These are phyloP conservation scores for Austroboletus novae-zelandiae DNA, from an alignment of 1,284 basidiomycete species.

Conservation along the genomic window DNA sequence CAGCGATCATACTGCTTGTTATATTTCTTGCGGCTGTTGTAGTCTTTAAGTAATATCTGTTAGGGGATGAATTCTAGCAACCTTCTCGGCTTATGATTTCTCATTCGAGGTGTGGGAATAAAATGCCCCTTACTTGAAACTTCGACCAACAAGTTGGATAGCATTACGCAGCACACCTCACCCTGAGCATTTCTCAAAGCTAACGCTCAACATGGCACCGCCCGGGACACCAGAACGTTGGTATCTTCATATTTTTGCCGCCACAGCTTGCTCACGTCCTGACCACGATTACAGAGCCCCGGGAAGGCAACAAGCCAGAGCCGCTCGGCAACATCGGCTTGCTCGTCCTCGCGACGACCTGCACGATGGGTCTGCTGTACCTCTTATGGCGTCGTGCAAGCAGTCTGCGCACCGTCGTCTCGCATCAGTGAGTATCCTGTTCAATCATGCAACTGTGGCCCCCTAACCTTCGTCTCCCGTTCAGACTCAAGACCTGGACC, in stretches of 20 bases:
- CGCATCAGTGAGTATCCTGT: constrained; percentile 53
- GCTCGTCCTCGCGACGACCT: constrained; percentile 59
- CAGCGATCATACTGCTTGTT: constrained; percentile 1
- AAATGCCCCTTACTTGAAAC: neutral
- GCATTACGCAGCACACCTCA: neutral
- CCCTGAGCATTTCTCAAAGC: neutral
- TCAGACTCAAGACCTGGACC: constrained; percentile 60
- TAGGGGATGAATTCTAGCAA: neutral
- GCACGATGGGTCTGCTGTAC: constrained; percentile 58
- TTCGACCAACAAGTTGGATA: no score
- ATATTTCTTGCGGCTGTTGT: constrained; percentile 5
- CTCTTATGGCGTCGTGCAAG: constrained; percentile 65
- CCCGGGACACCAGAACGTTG: constrained; percentile 25
- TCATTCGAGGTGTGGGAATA: neutral
- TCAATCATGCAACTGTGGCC: neutral
- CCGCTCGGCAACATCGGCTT: constrained; percentile 58
- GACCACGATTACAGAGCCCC: constrained; percentile 48
- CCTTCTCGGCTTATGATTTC: no score
- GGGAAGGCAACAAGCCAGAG: constrained; percentile 58
- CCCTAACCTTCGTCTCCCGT: constrained; percentile 1
- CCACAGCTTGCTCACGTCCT: neutral
- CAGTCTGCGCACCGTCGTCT: constrained; percentile 55
- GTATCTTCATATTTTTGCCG: neutral
- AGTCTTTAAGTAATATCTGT: neutral
- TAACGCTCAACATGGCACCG: constrained; percentile 19